A percentile compares a stretch with the other conserved stretches of the same genome.
Conservation (phyloP, 768 basidiomycete species). For the Nidularia sp. region DNA sequence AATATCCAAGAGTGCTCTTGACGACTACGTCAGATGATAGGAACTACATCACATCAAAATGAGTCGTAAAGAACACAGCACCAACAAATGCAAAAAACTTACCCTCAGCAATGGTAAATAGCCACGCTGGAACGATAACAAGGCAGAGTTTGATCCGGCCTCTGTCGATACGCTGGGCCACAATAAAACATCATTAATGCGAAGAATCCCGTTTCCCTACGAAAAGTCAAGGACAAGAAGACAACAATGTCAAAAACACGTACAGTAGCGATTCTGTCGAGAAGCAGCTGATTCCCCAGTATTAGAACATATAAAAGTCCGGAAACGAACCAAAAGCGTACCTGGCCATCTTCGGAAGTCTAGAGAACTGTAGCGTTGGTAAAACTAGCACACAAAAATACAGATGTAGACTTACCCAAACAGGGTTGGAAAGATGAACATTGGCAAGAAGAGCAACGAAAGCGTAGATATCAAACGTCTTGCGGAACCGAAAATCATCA, state of each 20-base stretch:
- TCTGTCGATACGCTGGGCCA: slow-evolving; percentile 36
- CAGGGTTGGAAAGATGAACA: slow-evolving; percentile 27
- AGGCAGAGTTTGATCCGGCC: slow-evolving; percentile 24
- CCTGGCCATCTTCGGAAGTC: slow-evolving; percentile 50
- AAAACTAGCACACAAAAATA: background rate
- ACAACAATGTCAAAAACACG: slow-evolving; percentile 4
- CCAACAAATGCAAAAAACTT: background rate
- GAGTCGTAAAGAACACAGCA: background rate
- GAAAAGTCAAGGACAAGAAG: background rate
- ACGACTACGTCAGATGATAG: slow-evolving; percentile 55
- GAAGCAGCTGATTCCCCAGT: slow-evolving; percentile 27
- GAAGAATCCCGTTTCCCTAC: slow-evolving; percentile 46
- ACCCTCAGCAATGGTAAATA: slow-evolving; percentile 53
- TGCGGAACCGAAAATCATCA: slow-evolving; percentile 39
- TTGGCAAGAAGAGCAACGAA: slow-evolving; percentile 36
- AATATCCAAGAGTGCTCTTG: slow-evolving; percentile 47
- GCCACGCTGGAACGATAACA: slow-evolving; percentile 58
- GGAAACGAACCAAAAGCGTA: slow-evolving; percentile 14
- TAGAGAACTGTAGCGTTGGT: slow-evolving; percentile 10
- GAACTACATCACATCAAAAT: slow-evolving; percentile 32
- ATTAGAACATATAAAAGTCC: background rate
- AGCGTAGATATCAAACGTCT: slow-evolving; percentile 37
- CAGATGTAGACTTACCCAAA: slow-evolving; percentile 32
- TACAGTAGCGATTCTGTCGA: slow-evolving; percentile 32
- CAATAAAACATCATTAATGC: slow-evolving; percentile 44